These are phyloP conservation scores for Penicillium maclennaniae DNA, from an alignment of 495 filamentous ascomycete species.

Conservation along the genomic window DNA sequence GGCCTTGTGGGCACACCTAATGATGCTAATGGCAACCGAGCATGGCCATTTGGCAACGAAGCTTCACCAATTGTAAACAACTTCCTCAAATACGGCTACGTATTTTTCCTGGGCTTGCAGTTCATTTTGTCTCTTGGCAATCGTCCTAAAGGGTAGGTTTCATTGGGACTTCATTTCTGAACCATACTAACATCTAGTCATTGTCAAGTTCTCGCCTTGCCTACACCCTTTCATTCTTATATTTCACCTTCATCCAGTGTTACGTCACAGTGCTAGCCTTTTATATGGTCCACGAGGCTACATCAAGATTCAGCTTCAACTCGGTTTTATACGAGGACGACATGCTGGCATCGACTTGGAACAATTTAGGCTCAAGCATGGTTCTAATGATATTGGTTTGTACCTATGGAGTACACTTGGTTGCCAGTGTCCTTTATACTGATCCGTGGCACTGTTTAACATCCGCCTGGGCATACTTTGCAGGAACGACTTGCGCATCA, in stretches of 20 bases:
- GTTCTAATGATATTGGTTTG: conserved; percentile 89
- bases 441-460: conserved; percentile 99
- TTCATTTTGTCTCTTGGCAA: conserved; percentile 96
- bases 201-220: conserved; percentile 47
- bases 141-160: conserved; percentile 73
- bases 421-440: conserved; percentile 92
- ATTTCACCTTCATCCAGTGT: conserved; percentile 81
- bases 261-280: conserved; percentile 84
- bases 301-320: too few species aligned
- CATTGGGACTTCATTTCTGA: neutral
- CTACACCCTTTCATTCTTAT: conserved; percentile 83
- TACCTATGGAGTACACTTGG: conserved; percentile 92
- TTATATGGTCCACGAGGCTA: conserved; percentile 77
- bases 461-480: conserved; percentile 87
- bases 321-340: too few species aligned
- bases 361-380: conserved; percentile 49
- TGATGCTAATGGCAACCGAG: conserved; percentile 40
- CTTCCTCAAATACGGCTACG: conserved; percentile 84
- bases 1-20: conserved; percentile 79
- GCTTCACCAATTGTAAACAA: conserved; percentile 88
- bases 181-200: neutral
- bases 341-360: too few species aligned
- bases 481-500: conserved; percentile 92
- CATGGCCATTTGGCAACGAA: conserved; percentile 73
- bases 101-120: conserved; percentile 87